A percentile compares a stretch with the other conserved stretches of the same genome.
These are phyloP conservation scores for Paramarasmius palmivorus DNA, from an alignment of 1,284 basidiomycete genomes.

Conservation along the genomic window DNA sequence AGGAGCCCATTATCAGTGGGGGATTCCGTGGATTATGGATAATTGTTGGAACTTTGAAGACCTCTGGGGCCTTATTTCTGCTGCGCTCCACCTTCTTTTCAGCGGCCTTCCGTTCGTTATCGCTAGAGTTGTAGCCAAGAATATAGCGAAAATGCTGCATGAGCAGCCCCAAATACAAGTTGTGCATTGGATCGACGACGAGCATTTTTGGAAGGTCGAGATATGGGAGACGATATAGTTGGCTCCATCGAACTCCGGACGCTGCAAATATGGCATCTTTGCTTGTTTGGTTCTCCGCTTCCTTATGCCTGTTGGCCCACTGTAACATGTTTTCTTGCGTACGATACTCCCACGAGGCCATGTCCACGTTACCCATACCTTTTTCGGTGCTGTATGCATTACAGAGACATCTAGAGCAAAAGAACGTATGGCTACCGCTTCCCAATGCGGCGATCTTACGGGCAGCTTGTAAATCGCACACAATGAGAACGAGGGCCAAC, in stretches of 20 bases:
- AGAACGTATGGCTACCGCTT: neutral
- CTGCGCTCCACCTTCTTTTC: neutral
- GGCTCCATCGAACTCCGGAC: constrained; percentile 34
- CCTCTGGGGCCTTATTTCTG: neutral
- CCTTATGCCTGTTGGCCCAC: constrained; percentile 26
- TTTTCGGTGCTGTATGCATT: neutral
- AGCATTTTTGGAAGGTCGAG: constrained; percentile 35
- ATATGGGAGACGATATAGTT: constrained; percentile 35
- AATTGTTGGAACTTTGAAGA: too few relatives aligned
- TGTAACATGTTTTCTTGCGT: constrained; percentile 18
- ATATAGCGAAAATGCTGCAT: constrained; percentile 15
- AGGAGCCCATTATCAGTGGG: too few relatives aligned
- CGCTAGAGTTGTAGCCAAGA: constrained; percentile 2
- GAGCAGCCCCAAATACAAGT: constrained; percentile 17
- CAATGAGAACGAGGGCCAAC: neutral
- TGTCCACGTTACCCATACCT: too few relatives aligned
- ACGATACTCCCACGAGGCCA: neutral
- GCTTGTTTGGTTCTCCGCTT: constrained; percentile 22
- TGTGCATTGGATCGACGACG: constrained; percentile 39
- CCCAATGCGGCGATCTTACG: neutral
- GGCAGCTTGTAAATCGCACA: neutral
- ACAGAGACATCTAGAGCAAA: neutral
- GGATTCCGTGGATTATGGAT: too few relatives aligned
- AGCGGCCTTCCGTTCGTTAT: neutral
- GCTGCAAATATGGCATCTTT: constrained; percentile 22